phyloP scores from a whole-genome alignment of 179 eudicot species.

The Silene vulgaris region DNA sequence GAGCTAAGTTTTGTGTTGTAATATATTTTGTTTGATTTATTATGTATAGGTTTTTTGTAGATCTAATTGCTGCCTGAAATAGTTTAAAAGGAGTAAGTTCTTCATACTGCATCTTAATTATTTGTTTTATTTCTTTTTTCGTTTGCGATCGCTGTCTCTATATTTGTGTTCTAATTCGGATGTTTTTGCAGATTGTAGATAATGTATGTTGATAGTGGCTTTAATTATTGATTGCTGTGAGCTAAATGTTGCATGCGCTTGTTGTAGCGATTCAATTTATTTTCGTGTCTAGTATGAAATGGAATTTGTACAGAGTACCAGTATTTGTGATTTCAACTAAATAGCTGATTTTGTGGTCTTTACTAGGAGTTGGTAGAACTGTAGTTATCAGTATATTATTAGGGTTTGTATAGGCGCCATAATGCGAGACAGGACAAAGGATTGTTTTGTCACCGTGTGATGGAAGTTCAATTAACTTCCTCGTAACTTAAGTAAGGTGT shows the following conservation, averaged over 20 bases:
- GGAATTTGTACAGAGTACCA: neutral
- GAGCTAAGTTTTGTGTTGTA: neutral
- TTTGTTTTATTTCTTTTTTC: neutral
- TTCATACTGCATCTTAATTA: neutral
- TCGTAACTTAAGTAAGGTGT: neutral
- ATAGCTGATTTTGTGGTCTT: neutral
- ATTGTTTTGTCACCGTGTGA: neutral
- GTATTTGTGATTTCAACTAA: neutral
- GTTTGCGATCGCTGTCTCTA: too few species aligned
- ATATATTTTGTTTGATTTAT: neutral
- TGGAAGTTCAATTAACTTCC: neutral
- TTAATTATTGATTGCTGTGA: neutral
- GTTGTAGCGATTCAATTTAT: neutral
- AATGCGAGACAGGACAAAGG: neutral
- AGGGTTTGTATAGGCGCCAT: too few species aligned
- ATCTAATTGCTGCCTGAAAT: constrained; percentile 8
- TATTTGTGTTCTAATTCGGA: neutral
- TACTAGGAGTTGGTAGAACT: neutral
- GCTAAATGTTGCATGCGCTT: neutral
- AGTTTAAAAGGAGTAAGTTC: neutral
- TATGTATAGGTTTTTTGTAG: constrained; percentile 1
- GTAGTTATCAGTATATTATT: neutral
- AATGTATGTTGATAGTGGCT: neutral
- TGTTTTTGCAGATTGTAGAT: neutral
- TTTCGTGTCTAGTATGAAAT: too few species aligned